Base-by-base conservation (phyloP, 352 stramenopile species). In the Pythium phragmitis region DNA sequence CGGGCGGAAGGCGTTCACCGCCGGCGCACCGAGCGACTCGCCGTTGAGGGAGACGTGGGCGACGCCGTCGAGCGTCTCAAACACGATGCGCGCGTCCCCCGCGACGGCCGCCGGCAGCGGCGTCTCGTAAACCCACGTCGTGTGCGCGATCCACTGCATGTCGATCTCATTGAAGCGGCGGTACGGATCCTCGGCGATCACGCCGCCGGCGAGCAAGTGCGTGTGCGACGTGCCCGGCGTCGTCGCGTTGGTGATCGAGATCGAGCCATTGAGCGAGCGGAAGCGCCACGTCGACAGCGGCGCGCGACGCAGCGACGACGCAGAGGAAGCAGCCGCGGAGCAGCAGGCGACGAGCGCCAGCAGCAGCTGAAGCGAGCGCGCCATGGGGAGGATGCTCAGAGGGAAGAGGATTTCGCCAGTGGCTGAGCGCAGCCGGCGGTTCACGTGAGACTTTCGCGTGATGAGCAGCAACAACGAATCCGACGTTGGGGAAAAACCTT, bases 41-140 rank as follows among this genome's bases (percentile, higher is more conserved):
- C 69, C 82, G 67, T 96, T 95, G 41, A 94, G 71, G n/a, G 62
- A 53, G 17, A 94, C 71, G 11, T 77, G 72, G 21, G 86, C 84
- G 21, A 91, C 71, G 14, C 84, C 86, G 34, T 94, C 87, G 41
- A 96, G 69, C 12, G 64, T 76, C 63, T 91, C 81, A 47, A 93
- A 90, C 61, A 81, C 67, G 16, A 94, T 67, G 47, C 11, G 58
- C 50, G 21, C 33, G 19, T 46, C 16, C 51, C 47, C 21, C 26
- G 4, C 55, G 37, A 46, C 36, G 8, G 39, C 30, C n/a, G 64
- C 14, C 17, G 67, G 65, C 53, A 88, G 63, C 0, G 69, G 42
- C 14, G 79, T 83, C 68, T 89, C 74, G 71, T 95, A 96, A 14
- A 76, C 67, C 87, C 87, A 96, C 59, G 75, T 88, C 43, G 90